Evolutionary conservation across 192 early-diverging fungal species (phyloP), one percentile per base, ranked within the genome.

Genomic region (Geosiphon pyriformis): DNA sequence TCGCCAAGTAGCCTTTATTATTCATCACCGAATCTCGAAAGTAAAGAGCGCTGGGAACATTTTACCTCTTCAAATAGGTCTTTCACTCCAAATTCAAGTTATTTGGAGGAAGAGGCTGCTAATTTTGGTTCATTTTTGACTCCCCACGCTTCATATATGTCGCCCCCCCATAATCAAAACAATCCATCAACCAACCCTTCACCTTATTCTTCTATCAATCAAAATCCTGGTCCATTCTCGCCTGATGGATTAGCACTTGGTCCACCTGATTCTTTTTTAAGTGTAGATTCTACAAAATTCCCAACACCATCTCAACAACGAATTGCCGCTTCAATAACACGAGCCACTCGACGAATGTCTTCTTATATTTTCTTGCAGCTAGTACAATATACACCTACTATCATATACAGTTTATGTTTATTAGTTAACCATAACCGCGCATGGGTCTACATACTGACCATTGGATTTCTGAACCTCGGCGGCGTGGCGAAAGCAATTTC

Each of bases 371-470:
- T 52, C 25, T 33, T 56, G 34, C 66, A 67, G 27, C 10, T 67
- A 29, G 20, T 67, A 31, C 66, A 67, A 46, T 67, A 67, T 42
- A 56, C 66, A 18, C 66, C 66, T 8, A 59, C 27, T 12, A 55
- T 67, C 20, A 67, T 67, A 27, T 67, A 67, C 54, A 61, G 59
- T 10, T 37, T 67, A 18, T 42, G 53, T 59, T 18, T 67, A 11
- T 49, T 62, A 20, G 1, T 62, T 17, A 49, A 49, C 50, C 2
- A 26, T 2, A 57, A 64, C 30, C 55, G 33, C 22, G 11, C 66
- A 6, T 67, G 66, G 66, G 66, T 67, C 15, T 67, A 67, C 37
- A 31, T 67, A 15, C 25, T 67, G 22, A 67, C 66, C 7, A 25
- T 67, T 47, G 29, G 25, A 20, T 37, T 54, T 27, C 32, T 67